Percentiles rank a stretch among this genome's conserved stretches.
These are phyloP conservation scores for Rhodosporidiobolus odoratus DNA, from an alignment of 768 basidiomycete genomes.

Conservation along the genomic window DNA sequence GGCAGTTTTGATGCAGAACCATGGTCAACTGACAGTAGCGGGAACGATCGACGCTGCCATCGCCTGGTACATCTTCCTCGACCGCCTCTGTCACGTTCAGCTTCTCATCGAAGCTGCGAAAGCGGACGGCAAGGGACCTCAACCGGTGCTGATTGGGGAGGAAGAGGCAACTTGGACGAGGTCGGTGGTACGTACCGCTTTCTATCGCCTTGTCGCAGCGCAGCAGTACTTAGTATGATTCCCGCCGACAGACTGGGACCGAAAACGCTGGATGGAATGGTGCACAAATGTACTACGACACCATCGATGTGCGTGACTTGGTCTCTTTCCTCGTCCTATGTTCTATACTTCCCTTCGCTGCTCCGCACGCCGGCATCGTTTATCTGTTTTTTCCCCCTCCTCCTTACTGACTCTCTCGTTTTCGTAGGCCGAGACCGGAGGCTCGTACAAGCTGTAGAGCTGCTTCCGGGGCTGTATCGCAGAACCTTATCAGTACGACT, in stretches of 20 bases:
- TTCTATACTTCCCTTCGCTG: too few relatives aligned
- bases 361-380: too few relatives aligned
- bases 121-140: constrained; percentile 22
- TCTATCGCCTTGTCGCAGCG: not conserved
- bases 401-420: too few relatives aligned
- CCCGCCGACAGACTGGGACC: not conserved
- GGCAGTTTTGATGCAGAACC: constrained; percentile 35
- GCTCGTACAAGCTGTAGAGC: too few relatives aligned
- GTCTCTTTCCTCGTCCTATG: not conserved
- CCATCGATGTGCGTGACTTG: constrained; percentile 6
- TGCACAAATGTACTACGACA: not conserved
- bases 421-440: too few relatives aligned
- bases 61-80: constrained; percentile 29
- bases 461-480: too few relatives aligned
- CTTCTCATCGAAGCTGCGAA: constrained; percentile 35
- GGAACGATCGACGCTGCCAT: constrained; percentile 35
- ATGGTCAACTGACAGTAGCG: constrained; percentile 32
- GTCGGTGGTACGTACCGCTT: not conserved
- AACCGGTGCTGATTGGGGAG: constrained; percentile 20
- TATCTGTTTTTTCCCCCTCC: too few relatives aligned
- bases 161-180: constrained; percentile 32
- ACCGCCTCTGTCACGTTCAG: constrained; percentile 32
- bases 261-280: not conserved
- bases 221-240: too few relatives aligned
- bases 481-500: too few relatives aligned